Base-by-base conservation (phyloP, 2,329 filamentous ascomycete genomes). In the Cadophora luteo-olivacea region DNA sequence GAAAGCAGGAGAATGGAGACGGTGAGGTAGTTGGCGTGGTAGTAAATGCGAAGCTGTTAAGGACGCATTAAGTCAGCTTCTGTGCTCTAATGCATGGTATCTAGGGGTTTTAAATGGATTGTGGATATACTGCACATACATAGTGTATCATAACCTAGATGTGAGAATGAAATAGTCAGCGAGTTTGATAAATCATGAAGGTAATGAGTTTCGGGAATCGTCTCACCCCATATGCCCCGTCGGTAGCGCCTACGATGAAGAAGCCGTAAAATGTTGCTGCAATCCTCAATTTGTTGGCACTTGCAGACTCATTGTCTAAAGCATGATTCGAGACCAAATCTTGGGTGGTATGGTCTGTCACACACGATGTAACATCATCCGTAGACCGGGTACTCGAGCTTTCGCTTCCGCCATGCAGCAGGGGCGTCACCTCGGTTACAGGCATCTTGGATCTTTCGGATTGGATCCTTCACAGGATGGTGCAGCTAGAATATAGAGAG, bases 1-100 rank as follows among this genome's bases (percentile, higher is more conserved):
- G 89, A 84, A 8, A 92, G 81, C 77, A 92, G 92, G 45, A 92
- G 80, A 1, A 91, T 82, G 0, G 90, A 90, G 3, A 92, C 84
- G 65, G 90, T 80, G 4, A 86, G 85, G 76, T 91, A 91, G 57
- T 81, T 83, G 54, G 91, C 79, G 64, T 81, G 68, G 78, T 92
- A 92, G 79, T 91, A 90, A 9, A 78, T 77, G 80, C 89, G 86
- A 57, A 90, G 81, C 84, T 87, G 41, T 19, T 45, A 19, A 19
- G 36, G 7, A 45, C 4, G 2, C 16, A 5, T 45, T 19, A 6
- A 19, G 41, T 45, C 41, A 45, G 41, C 41, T 1, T 45, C 41
- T 45, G 4, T 45, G 16, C 16, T 45, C 41, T 45, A 1, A 16
- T 45, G 4, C 41, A 45, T 45, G 14, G 38, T 41, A 41, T 19